phyloP scores from a whole-genome alignment of 768 basidiomycete species.

The Pholiota conissans region DNA sequence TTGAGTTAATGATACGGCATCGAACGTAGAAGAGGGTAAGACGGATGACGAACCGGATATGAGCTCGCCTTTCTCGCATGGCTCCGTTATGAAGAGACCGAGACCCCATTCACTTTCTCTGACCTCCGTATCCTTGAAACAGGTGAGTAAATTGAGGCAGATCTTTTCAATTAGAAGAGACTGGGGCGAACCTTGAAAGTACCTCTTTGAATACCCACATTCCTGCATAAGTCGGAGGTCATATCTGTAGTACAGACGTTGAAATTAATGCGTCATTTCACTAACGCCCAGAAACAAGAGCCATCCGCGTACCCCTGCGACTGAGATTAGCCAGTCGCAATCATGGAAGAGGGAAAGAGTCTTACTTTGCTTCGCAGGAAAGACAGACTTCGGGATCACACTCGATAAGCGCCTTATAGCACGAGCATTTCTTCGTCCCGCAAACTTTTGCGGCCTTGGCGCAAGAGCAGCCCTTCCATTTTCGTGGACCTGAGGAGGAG shows the following conservation, averaged over 20 bases:
- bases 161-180: neutral
- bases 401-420: conserved; percentile 49
- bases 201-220: conserved; percentile 49
- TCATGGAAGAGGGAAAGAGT: neutral
- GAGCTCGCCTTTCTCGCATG: conserved; percentile 43
- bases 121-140: conserved; percentile 40
- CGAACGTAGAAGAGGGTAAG: neutral
- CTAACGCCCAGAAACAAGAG: no score
- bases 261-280: no score
- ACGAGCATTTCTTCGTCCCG: conserved; percentile 50
- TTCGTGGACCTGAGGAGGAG: conserved; percentile 43
- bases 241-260: conserved; percentile 4
- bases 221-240: conserved; percentile 37
- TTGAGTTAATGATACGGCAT: neutral
- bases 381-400: conserved; percentile 70
- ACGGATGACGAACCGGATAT: conserved; percentile 47
- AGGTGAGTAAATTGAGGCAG: neutral
- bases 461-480: conserved; percentile 62
- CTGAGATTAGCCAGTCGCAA: no score
- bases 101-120: conserved; percentile 48
- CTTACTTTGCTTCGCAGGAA: conserved; percentile 50
- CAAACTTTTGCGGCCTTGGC: conserved; percentile 29
- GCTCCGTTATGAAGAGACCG: conserved; percentile 53
- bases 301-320: no score
- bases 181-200: conserved; percentile 37